Evolutionary conservation across 257 asterid species (phyloP).

Genomic region (Przewalskia tangutica): DNA sequence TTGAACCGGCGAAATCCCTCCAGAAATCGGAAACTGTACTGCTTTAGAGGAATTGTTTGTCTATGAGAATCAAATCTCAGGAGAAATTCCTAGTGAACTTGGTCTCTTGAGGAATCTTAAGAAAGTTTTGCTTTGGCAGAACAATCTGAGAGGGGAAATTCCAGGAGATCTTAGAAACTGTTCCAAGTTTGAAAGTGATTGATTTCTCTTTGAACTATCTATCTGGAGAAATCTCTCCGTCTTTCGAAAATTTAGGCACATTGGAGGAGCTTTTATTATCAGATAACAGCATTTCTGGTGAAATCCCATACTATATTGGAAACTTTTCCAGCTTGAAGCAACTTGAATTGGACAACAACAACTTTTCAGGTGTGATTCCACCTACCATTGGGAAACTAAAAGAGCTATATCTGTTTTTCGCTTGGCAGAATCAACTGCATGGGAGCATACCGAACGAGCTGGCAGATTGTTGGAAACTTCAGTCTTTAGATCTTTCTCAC

Average conservation of each 20-base stretch:
- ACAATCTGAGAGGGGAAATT: slow-evolving; percentile 38
- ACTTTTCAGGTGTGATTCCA: slow-evolving; percentile 55
- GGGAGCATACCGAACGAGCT: slow-evolving; percentile 56
- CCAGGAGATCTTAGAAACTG: slow-evolving; percentile 50
- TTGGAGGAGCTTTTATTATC: slow-evolving; percentile 68
- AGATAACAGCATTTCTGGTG: slow-evolving; percentile 41
- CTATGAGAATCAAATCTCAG: slow-evolving; percentile 55
- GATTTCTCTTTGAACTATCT: slow-evolving; percentile 58
- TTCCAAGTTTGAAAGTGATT: slow-evolving; percentile 36
- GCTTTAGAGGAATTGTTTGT: slow-evolving; percentile 43
- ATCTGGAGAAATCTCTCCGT: slow-evolving; percentile 40
- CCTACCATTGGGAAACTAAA: slow-evolving; percentile 38
- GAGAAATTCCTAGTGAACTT: slow-evolving; percentile 44
- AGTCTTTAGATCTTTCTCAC: slow-evolving; percentile 56
- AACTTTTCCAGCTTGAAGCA: slow-evolving; percentile 47
- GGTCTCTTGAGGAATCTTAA: slow-evolving; percentile 41
- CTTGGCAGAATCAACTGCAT: slow-evolving; percentile 63
- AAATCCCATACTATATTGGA: slow-evolving; percentile 44
- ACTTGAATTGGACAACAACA: slow-evolving; percentile 61
- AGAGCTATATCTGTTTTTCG: slow-evolving; percentile 58
- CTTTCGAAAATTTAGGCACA: slow-evolving; percentile 27
- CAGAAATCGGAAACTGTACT: slow-evolving; percentile 47
- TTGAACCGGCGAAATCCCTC: slow-evolving; percentile 50
- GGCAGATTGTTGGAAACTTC: slow-evolving; percentile 39
- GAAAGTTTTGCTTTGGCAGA: slow-evolving; percentile 51